Percentiles rank a stretch among this genome's conserved stretches.
phyloP scores from a whole-genome alignment of 2,329 filamentous ascomycete species.

The Intubia oerlemansii region DNA sequence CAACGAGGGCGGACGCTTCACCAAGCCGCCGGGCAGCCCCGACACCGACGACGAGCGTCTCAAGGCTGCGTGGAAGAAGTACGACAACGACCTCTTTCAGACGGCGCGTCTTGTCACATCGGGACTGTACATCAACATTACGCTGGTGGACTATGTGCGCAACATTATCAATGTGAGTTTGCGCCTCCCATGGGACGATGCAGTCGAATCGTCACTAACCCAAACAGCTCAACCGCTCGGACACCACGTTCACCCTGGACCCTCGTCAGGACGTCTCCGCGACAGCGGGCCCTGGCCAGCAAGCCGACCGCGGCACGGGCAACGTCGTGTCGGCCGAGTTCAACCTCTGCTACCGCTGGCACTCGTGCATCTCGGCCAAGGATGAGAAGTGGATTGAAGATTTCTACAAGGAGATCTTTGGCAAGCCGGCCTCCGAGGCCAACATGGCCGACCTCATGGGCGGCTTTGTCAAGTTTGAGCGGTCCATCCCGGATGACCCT shows the following conservation, averaged over 20 bases:
- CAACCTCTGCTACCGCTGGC: constrained; percentile 76
- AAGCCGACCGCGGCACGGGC: constrained; percentile 49
- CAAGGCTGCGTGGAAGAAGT: constrained; percentile 37
- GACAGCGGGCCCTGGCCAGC: constrained; percentile 26
- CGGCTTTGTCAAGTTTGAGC: constrained; percentile 41
- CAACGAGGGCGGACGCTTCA: constrained; percentile 66
- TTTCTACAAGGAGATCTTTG: constrained; percentile 41
- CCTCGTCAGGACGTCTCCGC: constrained; percentile 48
- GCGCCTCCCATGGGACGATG: constrained; percentile 5
- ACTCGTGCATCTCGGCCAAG: constrained; percentile 51
- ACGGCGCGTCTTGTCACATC: constrained; percentile 55
- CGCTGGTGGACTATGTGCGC: constrained; percentile 55
- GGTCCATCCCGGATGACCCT: constrained; percentile 41
- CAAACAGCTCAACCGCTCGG: constrained; percentile 35
- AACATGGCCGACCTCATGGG: constrained; percentile 36
- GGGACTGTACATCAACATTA: constrained; percentile 62
- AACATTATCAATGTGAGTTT: constrained; percentile 40
- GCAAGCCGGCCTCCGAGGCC: constrained; percentile 33
- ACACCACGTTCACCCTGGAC: constrained; percentile 66
- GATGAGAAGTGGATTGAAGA: constrained; percentile 67
- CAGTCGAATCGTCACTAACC: too few species aligned
- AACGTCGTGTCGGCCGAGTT: constrained; percentile 79
- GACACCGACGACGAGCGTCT: constrained; percentile 26
- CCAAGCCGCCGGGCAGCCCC: constrained; percentile 28
- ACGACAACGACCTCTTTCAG: constrained; percentile 62